Conservation (phyloP, 1,139 yeast genomes). For the Sugiyamaella paludigena region DNA sequence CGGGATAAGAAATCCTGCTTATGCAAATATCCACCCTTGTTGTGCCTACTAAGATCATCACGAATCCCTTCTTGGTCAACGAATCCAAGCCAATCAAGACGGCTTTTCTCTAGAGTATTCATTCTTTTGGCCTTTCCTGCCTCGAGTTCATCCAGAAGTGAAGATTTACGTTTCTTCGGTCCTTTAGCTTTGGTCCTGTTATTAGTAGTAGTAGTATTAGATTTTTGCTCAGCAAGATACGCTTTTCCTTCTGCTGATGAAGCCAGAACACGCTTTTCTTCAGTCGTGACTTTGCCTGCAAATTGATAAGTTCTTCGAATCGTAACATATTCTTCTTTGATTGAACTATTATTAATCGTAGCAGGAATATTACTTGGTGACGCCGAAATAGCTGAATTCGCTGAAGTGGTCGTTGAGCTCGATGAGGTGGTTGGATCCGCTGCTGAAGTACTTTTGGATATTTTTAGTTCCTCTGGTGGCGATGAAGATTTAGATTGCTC, state of each 20-base stretch:
- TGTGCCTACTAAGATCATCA: constrained; percentile 76
- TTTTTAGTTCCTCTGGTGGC: neutral
- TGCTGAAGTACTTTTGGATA: neutral
- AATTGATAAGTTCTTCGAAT: constrained; percentile 79
- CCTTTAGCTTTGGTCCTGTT: constrained; percentile 16
- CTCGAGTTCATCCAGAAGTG: constrained; percentile 70
- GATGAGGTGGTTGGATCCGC: neutral
- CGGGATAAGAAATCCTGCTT: constrained; percentile 85
- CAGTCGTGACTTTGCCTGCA: constrained; percentile 82
- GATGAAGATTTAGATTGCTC: neutral
- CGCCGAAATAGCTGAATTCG: neutral
- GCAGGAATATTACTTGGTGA: neutral
- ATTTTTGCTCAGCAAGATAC: constrained; percentile 45
- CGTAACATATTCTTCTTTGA: constrained; percentile 51
- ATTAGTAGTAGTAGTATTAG: constrained; percentile 8
- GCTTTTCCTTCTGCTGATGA: constrained; percentile 87
- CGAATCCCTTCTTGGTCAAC: constrained; percentile 82
- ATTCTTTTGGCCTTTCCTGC: constrained; percentile 61
- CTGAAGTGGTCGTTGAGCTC: neutral
- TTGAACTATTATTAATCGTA: neutral
- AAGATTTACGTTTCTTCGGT: constrained; percentile 59
- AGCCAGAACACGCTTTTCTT: constrained; percentile 70
- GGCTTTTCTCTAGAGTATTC: constrained; percentile 87
- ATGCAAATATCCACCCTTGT: constrained; percentile 78
- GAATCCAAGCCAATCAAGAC: constrained; percentile 93